Conservation (phyloP, 2,329 filamentous ascomycete genomes). For the Aspergillus calidoustus region DNA sequence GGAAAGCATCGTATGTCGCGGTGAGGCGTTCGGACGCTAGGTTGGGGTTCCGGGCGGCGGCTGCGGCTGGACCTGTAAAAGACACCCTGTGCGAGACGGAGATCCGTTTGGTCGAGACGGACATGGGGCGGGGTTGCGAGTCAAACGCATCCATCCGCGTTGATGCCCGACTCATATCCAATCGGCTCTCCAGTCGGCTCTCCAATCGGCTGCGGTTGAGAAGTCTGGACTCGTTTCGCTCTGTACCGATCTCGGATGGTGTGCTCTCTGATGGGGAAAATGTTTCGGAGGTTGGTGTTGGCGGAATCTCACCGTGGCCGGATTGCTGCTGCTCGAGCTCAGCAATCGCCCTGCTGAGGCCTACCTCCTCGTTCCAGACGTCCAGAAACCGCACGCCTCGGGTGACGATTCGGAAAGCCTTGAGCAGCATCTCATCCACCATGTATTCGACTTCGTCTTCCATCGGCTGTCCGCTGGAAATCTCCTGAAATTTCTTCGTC, state of each 20-base stretch:
- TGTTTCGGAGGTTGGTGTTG: constrained; percentile 46
- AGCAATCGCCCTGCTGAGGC: constrained; percentile 47
- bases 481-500: constrained; percentile 81
- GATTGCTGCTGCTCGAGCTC: constrained; percentile 40
- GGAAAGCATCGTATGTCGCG: constrained; percentile 80
- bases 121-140: constrained; percentile 35
- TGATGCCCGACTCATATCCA: constrained; percentile 34
- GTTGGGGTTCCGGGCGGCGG: constrained; percentile 67
- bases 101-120: constrained; percentile 51
- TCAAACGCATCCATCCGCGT: constrained; percentile 33
- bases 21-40: constrained; percentile 83
- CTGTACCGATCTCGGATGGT: constrained; percentile 31
- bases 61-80: constrained; percentile 69
- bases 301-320: constrained; percentile 37
- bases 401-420: constrained; percentile 92
- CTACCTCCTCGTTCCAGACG: constrained; percentile 68
- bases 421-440: constrained; percentile 90
- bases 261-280: constrained; percentile 34
- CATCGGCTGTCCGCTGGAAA: constrained; percentile 56
- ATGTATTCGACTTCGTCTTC: constrained; percentile 56
- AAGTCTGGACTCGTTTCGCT: constrained; percentile 40
- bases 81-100: constrained; percentile 75
- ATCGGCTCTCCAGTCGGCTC: constrained; percentile 28
- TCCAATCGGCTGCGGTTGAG: constrained; percentile 32
- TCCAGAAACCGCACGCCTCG: constrained; percentile 90